Percentiles rank a stretch among this genome's conserved stretches.
These are phyloP conservation scores for Hygrophila difformis DNA, from an alignment of 257 asterid species.

Conservation along the genomic window DNA sequence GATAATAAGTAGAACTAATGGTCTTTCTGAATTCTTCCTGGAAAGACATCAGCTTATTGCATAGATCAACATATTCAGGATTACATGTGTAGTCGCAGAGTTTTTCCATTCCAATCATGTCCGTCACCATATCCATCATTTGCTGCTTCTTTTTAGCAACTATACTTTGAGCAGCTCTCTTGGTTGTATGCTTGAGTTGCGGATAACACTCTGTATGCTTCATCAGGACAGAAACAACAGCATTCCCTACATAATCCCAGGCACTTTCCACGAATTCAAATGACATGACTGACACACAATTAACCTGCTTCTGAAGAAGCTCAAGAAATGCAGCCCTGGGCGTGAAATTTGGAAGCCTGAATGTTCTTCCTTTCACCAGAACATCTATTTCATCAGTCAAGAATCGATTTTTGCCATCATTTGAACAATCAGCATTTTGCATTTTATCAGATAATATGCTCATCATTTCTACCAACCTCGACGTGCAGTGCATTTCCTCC, in stretches of 20 bases:
- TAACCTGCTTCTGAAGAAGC: slow-evolving; percentile 21
- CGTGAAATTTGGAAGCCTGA: slow-evolving; percentile 26
- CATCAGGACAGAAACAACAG: slow-evolving; percentile 18
- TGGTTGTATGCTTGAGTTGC: slow-evolving; percentile 15
- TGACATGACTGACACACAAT: slow-evolving; percentile 1
- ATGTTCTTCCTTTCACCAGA: slow-evolving; percentile 19
- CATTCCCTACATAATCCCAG: slow-evolving; percentile 21
- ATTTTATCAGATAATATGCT: too few species aligned
- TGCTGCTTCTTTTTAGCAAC: slow-evolving; percentile 17
- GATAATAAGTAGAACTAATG: neutral
- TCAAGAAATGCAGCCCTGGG: slow-evolving; percentile 20
- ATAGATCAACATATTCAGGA: slow-evolving; percentile 15
- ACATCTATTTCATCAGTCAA: slow-evolving; percentile 24
- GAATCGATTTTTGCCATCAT: neutral
- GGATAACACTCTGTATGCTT: slow-evolving; percentile 20
- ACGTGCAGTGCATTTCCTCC: slow-evolving; percentile 23
- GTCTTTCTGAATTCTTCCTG: slow-evolving; percentile 1
- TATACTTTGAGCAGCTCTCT: slow-evolving; percentile 19
- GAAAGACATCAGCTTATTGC: slow-evolving; percentile 20
- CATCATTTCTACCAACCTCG: slow-evolving; percentile 21
- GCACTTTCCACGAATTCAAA: slow-evolving; percentile 15
- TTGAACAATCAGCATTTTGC: too few species aligned
- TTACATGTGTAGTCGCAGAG: slow-evolving; percentile 23
- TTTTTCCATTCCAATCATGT: slow-evolving; percentile 24
- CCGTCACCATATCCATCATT: slow-evolving; percentile 18